Conservation (phyloP, 2,329 filamentous ascomycete genomes). For the Alternaria sp. region DNA sequence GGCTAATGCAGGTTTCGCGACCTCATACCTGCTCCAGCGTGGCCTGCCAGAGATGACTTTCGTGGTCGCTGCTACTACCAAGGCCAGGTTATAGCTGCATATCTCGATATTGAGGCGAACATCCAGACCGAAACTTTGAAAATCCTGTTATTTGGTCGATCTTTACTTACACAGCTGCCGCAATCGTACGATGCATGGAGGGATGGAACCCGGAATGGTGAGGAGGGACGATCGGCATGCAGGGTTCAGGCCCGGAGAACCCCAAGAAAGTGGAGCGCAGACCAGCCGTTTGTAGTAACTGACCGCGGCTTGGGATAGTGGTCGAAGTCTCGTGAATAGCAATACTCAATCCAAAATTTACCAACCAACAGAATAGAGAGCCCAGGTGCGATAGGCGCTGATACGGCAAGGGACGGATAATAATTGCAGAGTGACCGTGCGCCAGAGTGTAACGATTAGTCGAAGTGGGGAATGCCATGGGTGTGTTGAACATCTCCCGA, state of each 20-base stretch:
- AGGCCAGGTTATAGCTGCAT: conserved; percentile 7
- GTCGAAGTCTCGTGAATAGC: conserved; percentile 3
- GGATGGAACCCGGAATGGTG: conserved; percentile 19
- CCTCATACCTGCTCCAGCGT: background rate
- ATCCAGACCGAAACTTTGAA: background rate
- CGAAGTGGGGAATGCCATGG: conserved; percentile 7
- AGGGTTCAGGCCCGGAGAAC: conserved; percentile 13
- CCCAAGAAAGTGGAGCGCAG: conserved; percentile 8
- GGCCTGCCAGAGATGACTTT: conserved; percentile 1
- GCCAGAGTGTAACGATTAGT: background rate
- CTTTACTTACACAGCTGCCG: conserved; percentile 5
- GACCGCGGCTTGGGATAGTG: conserved; percentile 1
- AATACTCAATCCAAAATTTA: background rate
- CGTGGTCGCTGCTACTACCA: conserved; percentile 6
- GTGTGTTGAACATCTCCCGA: conserved; percentile 10
- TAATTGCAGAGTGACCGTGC: conserved; percentile 2
- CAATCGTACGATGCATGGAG: conserved; percentile 18
- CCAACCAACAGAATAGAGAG: background rate
- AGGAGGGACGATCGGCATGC: conserved; percentile 18
- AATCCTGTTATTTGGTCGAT: conserved; percentile 14
- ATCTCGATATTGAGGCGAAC: conserved; percentile 1
- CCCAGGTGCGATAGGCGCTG: background rate
- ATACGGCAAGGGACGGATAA: background rate
- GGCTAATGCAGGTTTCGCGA: conserved; percentile 11
- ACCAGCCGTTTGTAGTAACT: conserved; percentile 7